phyloP scores from a whole-genome alignment of 768 basidiomycete genomes.

The Boletus pseudopeckii region DNA sequence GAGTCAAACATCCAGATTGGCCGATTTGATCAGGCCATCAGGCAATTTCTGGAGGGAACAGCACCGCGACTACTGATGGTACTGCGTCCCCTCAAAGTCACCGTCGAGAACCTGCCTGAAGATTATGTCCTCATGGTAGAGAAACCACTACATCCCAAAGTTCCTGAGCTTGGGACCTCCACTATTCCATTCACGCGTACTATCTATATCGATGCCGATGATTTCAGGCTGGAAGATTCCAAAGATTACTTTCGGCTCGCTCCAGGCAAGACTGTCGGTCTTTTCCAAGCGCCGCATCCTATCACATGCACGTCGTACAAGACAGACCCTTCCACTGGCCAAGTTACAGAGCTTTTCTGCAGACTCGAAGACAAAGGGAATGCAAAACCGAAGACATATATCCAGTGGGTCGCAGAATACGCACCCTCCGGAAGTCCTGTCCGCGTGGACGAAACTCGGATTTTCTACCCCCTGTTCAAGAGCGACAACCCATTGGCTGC shows the following conservation, averaged over 20 bases:
- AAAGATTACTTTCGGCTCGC: constrained; percentile 97
- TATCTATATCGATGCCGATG: constrained; percentile 89
- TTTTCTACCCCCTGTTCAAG: constrained; percentile 93
- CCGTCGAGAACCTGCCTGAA: constrained; percentile 85
- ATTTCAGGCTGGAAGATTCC: constrained; percentile 89
- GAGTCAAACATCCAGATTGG: constrained; percentile 78
- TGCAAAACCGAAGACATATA: constrained; percentile 88
- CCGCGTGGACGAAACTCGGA: constrained; percentile 79
- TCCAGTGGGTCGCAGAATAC: constrained; percentile 96
- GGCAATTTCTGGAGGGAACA: constrained; percentile 84
- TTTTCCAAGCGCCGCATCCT: constrained; percentile 90
- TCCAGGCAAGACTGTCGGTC: constrained; percentile 94
- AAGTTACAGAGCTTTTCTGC: constrained; percentile 77
- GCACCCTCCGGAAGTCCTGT: constrained; percentile 76
- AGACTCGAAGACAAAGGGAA: constrained; percentile 67
- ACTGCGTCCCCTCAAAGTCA: constrained; percentile 83
- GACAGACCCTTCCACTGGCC: constrained; percentile 66
- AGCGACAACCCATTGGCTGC: constrained; percentile 78
- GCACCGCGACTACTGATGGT: constrained; percentile 92
- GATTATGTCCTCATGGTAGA: constrained; percentile 81
- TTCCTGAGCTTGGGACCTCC: constrained; percentile 79
- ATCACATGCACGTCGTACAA: constrained; percentile 92
- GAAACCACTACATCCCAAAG: constrained; percentile 93
- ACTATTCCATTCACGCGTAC: constrained; percentile 82
- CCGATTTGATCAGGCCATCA: constrained; percentile 87